A percentile compares a stretch with the other conserved stretches of the same genome.
Conservation (phyloP, 495 filamentous ascomycete genomes). For the Aspergillus egyptiacus region DNA sequence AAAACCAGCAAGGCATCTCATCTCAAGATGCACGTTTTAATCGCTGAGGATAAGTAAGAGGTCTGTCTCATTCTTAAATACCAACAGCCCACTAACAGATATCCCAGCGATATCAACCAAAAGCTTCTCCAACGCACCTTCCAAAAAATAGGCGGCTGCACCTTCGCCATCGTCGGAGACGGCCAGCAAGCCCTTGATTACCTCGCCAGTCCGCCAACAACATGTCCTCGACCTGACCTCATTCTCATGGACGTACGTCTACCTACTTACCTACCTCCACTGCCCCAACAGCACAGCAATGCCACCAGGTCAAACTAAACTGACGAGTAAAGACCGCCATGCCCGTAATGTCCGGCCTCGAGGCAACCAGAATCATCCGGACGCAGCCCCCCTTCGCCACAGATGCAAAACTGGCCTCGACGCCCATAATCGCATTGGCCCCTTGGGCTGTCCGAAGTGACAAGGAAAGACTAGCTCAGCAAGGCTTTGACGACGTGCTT, state of each 20-base stretch:
- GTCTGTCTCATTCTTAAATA: not conserved
- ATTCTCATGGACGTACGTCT: constrained; percentile 1
- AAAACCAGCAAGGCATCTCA: too few species aligned
- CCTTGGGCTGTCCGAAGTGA: too few species aligned
- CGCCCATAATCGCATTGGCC: not conserved
- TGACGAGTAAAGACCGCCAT: not conserved
- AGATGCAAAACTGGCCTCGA: not conserved
- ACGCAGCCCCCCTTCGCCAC: not conserved
- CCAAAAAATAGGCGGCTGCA: not conserved
- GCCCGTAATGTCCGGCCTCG: constrained; percentile 1
- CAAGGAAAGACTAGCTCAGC: too few species aligned
- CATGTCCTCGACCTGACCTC: not conserved
- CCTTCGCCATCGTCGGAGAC: not conserved
- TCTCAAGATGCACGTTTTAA: not conserved
- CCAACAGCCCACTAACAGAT: not conserved
- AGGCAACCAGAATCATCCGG: constrained; percentile 1
- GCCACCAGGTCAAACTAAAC: not conserved
- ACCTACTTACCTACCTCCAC: not conserved
- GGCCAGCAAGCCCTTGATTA: constrained; percentile 1
- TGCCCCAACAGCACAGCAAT: too few species aligned
- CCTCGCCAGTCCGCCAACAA: not conserved
- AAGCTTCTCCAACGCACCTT: not conserved
- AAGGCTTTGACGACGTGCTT: not conserved
- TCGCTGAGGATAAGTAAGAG: not conserved
- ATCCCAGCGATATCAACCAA: not conserved